Conservation (phyloP, 2,329 filamentous ascomycete species). For the Aspergillus niger region DNA sequence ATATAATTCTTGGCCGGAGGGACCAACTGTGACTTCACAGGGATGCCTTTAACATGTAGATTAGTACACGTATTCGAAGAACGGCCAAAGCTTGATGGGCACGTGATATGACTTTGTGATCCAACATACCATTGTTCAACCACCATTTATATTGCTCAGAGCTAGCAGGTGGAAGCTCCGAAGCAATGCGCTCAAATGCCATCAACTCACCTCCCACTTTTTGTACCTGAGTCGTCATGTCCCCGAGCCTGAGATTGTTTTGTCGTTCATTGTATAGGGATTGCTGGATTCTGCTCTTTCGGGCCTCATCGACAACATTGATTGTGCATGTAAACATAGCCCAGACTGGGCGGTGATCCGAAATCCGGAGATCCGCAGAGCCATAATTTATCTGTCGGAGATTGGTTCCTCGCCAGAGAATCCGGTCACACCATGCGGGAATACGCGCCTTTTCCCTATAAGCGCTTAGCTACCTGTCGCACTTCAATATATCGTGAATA, state of each 20-base stretch:
- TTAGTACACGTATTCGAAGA: conserved; percentile 8
- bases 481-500: background rate
- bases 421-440: conserved; percentile 94
- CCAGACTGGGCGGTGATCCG: conserved; percentile 94
- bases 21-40: conserved; percentile 71
- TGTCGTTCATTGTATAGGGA: conserved; percentile 72
- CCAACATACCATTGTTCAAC: conserved; percentile 58
- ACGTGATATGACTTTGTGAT: background rate
- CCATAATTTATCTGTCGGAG: conserved; percentile 82
- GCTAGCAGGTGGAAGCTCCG: conserved; percentile 67
- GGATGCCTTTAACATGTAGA: conserved; percentile 56
- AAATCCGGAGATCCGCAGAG: conserved; percentile 80
- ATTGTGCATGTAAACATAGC: conserved; percentile 84
- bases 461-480: conserved; percentile 31
- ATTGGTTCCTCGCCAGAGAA: conserved; percentile 81
- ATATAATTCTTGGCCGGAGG: conserved; percentile 65
- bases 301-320: conserved; percentile 73
- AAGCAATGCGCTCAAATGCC: conserved; percentile 79
- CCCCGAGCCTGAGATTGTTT: conserved; percentile 51
- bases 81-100: background rate
- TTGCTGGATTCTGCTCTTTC: conserved; percentile 71
- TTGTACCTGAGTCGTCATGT: conserved; percentile 24
- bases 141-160: conserved; percentile 66
- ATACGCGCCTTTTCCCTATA: conserved; percentile 86
- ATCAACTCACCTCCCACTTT: conserved; percentile 71